phyloP scores from a whole-genome alignment of 805 yeast species.

The Yamadazyma tumulicola region DNA sequence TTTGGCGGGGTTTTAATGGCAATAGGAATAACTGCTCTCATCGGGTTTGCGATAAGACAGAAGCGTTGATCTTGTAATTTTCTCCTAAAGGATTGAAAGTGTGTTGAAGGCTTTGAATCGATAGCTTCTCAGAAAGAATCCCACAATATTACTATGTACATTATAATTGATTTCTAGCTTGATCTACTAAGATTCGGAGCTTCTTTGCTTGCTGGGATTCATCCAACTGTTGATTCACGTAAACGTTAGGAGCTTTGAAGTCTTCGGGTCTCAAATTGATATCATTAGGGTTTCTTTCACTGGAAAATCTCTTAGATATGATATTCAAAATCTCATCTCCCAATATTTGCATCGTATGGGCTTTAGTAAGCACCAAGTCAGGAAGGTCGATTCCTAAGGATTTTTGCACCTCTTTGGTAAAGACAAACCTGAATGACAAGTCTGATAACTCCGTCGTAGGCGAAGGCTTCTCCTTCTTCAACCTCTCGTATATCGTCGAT shows the following conservation, averaged over 20 bases:
- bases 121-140: not conserved
- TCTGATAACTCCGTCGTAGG: slow-evolving; percentile 29
- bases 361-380: slow-evolving; percentile 45
- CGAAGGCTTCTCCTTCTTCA: slow-evolving; percentile 14
- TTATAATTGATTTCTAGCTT: slow-evolving; percentile 33
- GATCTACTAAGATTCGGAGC: slow-evolving; percentile 43
- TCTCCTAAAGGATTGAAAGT: no score
- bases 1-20: slow-evolving; percentile 62
- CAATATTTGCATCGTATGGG: slow-evolving; percentile 39
- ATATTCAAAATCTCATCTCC: slow-evolving; percentile 33
- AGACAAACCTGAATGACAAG: slow-evolving; percentile 46
- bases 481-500: slow-evolving; percentile 20
- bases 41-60: slow-evolving; percentile 54
- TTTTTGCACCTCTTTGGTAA: slow-evolving; percentile 46
- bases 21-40: slow-evolving; percentile 54
- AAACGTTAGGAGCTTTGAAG: slow-evolving; percentile 56
- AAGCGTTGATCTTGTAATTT: no score
- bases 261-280: slow-evolving; percentile 55
- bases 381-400: slow-evolving; percentile 50
- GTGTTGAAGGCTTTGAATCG: no score
- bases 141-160: slow-evolving; percentile 9
- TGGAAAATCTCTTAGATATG: slow-evolving; percentile 42
- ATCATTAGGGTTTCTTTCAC: slow-evolving; percentile 74
- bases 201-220: slow-evolving; percentile 43
- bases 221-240: slow-evolving; percentile 49